Evolutionary conservation across 306 rosid species (phyloP).

Genomic region (Senna siamea): DNA sequence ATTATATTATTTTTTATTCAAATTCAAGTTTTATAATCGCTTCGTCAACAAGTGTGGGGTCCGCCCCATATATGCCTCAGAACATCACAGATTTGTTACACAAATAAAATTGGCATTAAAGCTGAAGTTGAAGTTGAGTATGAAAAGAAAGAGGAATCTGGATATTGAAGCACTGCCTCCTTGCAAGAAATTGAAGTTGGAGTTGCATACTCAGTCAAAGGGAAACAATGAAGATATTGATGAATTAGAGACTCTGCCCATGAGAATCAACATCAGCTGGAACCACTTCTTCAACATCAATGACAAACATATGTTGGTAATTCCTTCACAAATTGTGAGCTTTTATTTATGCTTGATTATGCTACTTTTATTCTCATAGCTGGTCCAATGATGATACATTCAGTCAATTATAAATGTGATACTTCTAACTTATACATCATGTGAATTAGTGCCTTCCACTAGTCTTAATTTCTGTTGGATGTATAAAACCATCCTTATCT

Average conservation of each 20-base stretch:
- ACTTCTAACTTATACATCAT: no score
- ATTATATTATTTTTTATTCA: no score
- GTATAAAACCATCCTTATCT: no score
- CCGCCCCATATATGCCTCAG: conserved; percentile 2
- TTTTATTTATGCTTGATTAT: no score
- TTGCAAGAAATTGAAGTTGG: conserved; percentile 8
- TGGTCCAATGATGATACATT: no score
- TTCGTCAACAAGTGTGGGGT: conserved; percentile 7
- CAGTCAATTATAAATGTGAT: no score
- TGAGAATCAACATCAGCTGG: not conserved
- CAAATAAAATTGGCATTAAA: not conserved
- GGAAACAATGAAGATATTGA: not conserved
- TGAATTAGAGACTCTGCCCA: not conserved
- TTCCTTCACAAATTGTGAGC: no score
- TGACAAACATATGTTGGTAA: no score
- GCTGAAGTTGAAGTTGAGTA: not conserved
- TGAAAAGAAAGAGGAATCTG: not conserved
- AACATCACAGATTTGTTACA: not conserved
- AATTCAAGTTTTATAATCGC: not conserved
- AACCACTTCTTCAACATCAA: not conserved
- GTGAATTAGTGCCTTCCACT: no score
- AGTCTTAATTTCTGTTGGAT: no score
- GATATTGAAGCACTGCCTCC: not conserved
- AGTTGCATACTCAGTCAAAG: not conserved
- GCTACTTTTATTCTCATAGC: no score